Evolutionary conservation across 1,284 basidiomycete genomes (phyloP).

Genomic region (Heliocybe sulcata): DNA sequence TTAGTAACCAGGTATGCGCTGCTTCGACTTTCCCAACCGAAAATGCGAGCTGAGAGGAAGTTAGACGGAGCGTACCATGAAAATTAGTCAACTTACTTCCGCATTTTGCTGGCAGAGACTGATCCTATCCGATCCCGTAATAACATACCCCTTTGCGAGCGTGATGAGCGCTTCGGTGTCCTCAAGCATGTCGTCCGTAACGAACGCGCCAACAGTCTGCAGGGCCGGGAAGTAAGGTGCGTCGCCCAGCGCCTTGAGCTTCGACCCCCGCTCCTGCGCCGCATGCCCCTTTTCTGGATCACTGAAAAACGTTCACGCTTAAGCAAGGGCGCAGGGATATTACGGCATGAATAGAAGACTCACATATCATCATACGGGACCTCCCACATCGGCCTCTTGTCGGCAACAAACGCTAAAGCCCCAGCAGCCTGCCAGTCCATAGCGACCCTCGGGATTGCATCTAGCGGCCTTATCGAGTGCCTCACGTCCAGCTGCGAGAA

Average conservation of each 20-base stretch:
- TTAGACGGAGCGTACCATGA: not conserved
- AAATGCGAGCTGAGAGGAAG: slow-evolving; percentile 43
- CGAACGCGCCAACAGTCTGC: slow-evolving; percentile 50
- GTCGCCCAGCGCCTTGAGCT: slow-evolving; percentile 47
- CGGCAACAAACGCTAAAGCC: slow-evolving; percentile 64
- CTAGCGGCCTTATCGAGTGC: slow-evolving; percentile 54
- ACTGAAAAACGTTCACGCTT: slow-evolving; percentile 21
- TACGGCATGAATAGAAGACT: slow-evolving; percentile 19
- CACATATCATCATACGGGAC: slow-evolving; percentile 84
- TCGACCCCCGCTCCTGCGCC: slow-evolving; percentile 25
- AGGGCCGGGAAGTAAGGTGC: slow-evolving; percentile 33
- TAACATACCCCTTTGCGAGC: slow-evolving; percentile 61
- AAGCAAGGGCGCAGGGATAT: slow-evolving; percentile 4
- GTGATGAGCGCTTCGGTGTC: slow-evolving; percentile 49
- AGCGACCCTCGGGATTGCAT: slow-evolving; percentile 61
- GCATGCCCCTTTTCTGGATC: slow-evolving; percentile 38
- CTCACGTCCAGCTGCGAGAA: slow-evolving; percentile 78
- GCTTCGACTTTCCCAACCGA: slow-evolving; percentile 53
- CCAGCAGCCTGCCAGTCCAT: slow-evolving; percentile 67
- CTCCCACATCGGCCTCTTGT: slow-evolving; percentile 49
- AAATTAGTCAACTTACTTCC: slow-evolving; percentile 29
- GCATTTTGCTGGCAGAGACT: slow-evolving; percentile 54
- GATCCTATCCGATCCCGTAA: slow-evolving; percentile 47
- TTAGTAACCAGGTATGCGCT: slow-evolving; percentile 64
- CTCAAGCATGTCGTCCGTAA: slow-evolving; percentile 22